phyloP scores from a whole-genome alignment of 441 rosid species.

The Isatis lusitanica region DNA sequence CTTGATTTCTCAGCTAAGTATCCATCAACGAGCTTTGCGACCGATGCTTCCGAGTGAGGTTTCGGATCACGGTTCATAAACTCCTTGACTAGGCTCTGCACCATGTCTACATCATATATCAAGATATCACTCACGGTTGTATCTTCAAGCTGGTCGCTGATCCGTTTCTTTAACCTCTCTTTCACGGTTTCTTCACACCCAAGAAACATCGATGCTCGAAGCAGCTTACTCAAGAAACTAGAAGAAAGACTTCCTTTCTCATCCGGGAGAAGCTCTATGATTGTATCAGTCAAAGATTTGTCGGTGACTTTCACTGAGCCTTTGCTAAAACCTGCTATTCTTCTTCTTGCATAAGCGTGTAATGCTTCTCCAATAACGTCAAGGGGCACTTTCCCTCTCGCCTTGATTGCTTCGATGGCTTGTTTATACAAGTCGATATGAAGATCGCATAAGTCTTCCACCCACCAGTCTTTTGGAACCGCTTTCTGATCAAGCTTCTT shows the following conservation, averaged over 20 bases:
- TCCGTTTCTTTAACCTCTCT: conserved; percentile 57
- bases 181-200: conserved; percentile 64
- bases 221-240: conserved; percentile 67
- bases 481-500: conserved; percentile 26
- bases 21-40: conserved; percentile 68
- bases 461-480: conserved; percentile 40
- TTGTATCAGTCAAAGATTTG: conserved; percentile 54
- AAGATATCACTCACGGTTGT: conserved; percentile 60
- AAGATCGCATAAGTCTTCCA: conserved; percentile 36
- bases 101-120: conserved; percentile 58
- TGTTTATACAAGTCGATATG: conserved; percentile 33
- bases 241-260: conserved; percentile 67
- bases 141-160: conserved; percentile 67
- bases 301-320: conserved; percentile 53
- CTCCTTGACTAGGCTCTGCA: conserved; percentile 62
- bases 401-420: conserved; percentile 24
- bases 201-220: conserved; percentile 53
- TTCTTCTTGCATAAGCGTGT: conserved; percentile 41
- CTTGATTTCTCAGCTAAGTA: conserved; percentile 80
- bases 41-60: conserved; percentile 39
- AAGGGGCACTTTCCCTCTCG: conserved; percentile 7
- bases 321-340: conserved; percentile 69
- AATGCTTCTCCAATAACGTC: conserved; percentile 35
- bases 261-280: conserved; percentile 59
- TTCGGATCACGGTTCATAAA: conserved; percentile 41